Evolutionary conservation across 345 rosid species (phyloP).

Genomic region (Odontarrhena argentea): DNA sequence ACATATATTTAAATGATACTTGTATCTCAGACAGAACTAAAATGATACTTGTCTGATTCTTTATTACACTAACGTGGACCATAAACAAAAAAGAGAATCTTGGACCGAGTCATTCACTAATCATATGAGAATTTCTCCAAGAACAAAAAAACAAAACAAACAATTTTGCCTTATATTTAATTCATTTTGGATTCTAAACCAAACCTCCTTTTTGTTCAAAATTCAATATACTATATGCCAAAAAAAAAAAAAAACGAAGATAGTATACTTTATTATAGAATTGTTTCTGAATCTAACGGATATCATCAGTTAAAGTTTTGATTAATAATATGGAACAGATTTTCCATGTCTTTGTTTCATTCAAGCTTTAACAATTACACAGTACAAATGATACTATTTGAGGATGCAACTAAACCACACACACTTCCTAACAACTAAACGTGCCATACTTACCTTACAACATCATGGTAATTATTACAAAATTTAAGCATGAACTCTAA

Average conservation of each 20-base stretch:
- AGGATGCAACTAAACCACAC: no score
- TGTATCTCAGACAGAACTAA: neutral
- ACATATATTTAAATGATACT: constrained; percentile 21
- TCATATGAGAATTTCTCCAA: constrained; percentile 29
- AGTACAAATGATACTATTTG: no score
- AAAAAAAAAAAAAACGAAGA: no score
- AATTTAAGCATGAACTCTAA: neutral
- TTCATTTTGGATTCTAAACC: neutral
- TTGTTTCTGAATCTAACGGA: no score
- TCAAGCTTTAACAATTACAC: no score
- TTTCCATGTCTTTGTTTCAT: no score
- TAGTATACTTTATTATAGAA: no score
- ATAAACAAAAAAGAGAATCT: constrained; percentile 24
- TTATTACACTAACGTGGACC: constrained; percentile 23
- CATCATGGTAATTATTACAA: neutral
- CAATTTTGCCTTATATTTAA: neutral
- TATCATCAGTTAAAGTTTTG: no score
- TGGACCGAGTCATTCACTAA: constrained; percentile 34
- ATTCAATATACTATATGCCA: no score
- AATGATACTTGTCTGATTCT: constrained; percentile 25
- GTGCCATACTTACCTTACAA: no score
- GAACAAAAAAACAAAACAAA: constrained; percentile 4
- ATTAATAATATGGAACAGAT: no score
- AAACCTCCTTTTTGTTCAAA: neutral
- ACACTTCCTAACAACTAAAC: no score